Conservation (phyloP, 2,329 filamentous ascomycete species). For the Xylariaceae sp. region DNA sequence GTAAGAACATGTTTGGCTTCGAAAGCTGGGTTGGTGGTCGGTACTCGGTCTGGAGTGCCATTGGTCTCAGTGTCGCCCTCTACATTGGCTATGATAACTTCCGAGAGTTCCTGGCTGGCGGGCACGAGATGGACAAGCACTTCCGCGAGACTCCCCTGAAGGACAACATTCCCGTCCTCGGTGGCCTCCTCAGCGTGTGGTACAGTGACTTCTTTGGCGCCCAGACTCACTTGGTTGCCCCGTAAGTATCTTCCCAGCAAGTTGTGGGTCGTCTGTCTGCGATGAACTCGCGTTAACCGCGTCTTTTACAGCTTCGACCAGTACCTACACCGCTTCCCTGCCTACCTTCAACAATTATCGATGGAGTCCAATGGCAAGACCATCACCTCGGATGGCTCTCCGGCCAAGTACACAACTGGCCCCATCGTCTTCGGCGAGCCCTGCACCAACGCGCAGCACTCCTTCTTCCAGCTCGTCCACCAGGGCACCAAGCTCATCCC, state of each 20-base stretch:
- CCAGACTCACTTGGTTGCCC: slow-evolving; percentile 95
- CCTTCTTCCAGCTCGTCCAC: slow-evolving; percentile 99
- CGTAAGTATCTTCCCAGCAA: slow-evolving; percentile 61
- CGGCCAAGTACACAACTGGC: slow-evolving; percentile 97
- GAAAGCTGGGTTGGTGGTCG: slow-evolving; percentile 98
- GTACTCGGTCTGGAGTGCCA: slow-evolving; percentile 99
- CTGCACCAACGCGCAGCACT: slow-evolving; percentile 98
- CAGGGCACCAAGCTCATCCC: slow-evolving; percentile 99
- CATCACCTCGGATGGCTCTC: slow-evolving; percentile 84
- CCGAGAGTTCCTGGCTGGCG: slow-evolving; percentile 91
- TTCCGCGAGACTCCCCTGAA: slow-evolving; percentile 90
- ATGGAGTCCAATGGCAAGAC: slow-evolving; percentile 99
- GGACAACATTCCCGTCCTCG: slow-evolving; percentile 93
- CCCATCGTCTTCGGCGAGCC: slow-evolving; percentile 97
- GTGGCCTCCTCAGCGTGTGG: slow-evolving; percentile 94
- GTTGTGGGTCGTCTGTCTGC: background rate
- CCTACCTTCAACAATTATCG: slow-evolving; percentile 97
- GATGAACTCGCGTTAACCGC: background rate
- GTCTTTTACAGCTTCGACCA: slow-evolving; percentile 78
- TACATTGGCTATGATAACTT: slow-evolving; percentile 99
- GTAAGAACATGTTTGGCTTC: slow-evolving; percentile 99
- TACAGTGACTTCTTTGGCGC: slow-evolving; percentile 99
- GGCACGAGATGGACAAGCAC: slow-evolving; percentile 98
- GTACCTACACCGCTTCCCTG: slow-evolving; percentile 98
- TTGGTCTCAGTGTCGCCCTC: slow-evolving; percentile 90